Conservation (phyloP, 768 basidiomycete genomes). For the Epithele typhae region DNA sequence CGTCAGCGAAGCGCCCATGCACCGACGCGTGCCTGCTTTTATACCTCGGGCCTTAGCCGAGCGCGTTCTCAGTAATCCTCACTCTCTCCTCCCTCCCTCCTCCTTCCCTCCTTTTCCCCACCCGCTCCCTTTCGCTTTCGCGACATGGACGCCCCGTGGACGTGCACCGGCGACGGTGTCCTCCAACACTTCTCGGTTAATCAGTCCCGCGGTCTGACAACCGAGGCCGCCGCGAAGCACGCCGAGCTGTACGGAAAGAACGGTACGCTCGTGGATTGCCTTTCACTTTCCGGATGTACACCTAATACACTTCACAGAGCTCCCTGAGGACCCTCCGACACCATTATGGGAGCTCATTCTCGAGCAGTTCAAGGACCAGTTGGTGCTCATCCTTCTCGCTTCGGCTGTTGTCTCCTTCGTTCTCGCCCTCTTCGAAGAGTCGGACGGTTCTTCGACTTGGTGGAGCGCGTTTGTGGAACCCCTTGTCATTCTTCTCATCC, state of each 20-base stretch:
- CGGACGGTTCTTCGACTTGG: slow-evolving; percentile 51
- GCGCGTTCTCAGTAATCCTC: slow-evolving; percentile 3
- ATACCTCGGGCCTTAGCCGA: slow-evolving; percentile 15
- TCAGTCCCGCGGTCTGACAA: slow-evolving; percentile 54
- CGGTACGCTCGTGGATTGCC: slow-evolving; percentile 40
- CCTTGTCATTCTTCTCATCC: slow-evolving; percentile 89
- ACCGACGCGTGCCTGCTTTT: slow-evolving; percentile 1
- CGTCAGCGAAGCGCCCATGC: slow-evolving; percentile 18
- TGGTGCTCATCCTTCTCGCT: slow-evolving; percentile 93
- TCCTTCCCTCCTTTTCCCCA: slow-evolving; percentile 1
- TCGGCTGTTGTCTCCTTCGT: slow-evolving; percentile 93
- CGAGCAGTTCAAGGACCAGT: slow-evolving; percentile 99
- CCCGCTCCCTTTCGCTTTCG: slow-evolving; percentile 1
- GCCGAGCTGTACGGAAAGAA: slow-evolving; percentile 83
- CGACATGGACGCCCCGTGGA: slow-evolving; percentile 73
- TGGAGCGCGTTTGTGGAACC: slow-evolving; percentile 94
- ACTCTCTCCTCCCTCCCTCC: neutral
- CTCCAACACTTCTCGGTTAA: slow-evolving; percentile 73
- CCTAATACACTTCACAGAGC: slow-evolving; percentile 44
- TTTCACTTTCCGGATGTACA: slow-evolving; percentile 2
- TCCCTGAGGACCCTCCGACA: slow-evolving; percentile 89
- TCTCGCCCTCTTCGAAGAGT: slow-evolving; percentile 82
- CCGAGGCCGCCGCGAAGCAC: slow-evolving; percentile 66
- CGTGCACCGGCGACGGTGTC: slow-evolving; percentile 60
- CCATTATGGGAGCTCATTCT: slow-evolving; percentile 92